Evolutionary conservation across 179 eudicot species (phyloP), one percentile per base, ranked within the genome.

Genomic region (Carnegiea gigantea): DNA sequence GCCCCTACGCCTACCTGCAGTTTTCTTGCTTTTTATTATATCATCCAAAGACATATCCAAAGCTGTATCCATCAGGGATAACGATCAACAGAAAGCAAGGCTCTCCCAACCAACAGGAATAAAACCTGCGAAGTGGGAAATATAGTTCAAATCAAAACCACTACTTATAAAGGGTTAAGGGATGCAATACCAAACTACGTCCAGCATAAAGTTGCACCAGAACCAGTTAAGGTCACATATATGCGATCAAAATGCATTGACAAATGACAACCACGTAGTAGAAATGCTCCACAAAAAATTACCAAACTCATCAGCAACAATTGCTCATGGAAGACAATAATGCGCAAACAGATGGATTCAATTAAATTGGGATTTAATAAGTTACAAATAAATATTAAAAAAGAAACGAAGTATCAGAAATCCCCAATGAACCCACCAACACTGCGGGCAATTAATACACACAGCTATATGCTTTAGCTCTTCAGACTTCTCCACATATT

Each of bases 1-100:
- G 33, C 95, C 93, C 82, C 92, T 88, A 73, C 91, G 91, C 85
- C 88, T 90, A 6, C 82, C 82, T 17, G 72, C 54, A 70, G 72
- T 81, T 79, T 81, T 86, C 84, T 80, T 84, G 82, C 83, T 86
- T 76, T 79, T 86, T 24, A 86, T 86, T 21, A 86, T 86, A 76
- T 86, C 88, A 26, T 86, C 88, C 67, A 84, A 80, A 17, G 86
- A 81, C 88, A 86, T 86, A 82, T 84, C 86, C 86, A 86, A 81
- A 70, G 84, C 77, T 68, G 65, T 84, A 81, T 86, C 86, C 88
- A 86, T 86, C 48, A 28, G 46, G 57, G 10, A 48, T 5, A 49
- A 54, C 11, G 18, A 43, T 77, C 2, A 77, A 54, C 73, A n/a
- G 2, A 43, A 73, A 65, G 44, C 26, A 64, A 51, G 15, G 81